These are phyloP conservation scores for Microbotryomycetes sp. DNA, from an alignment of 1,284 basidiomycete species.

Conservation along the genomic window DNA sequence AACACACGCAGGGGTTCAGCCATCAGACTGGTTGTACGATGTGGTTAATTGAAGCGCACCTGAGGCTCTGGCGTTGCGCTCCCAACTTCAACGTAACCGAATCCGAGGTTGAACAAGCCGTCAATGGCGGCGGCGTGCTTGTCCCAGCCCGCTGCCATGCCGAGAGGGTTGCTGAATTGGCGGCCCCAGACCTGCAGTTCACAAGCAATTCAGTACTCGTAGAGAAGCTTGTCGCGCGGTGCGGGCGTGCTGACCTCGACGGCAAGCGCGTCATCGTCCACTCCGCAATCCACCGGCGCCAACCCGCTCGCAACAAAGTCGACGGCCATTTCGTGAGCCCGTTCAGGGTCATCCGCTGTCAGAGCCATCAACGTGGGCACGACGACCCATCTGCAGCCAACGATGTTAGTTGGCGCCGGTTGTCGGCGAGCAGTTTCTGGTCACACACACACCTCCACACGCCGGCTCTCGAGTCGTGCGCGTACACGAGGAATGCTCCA, in stretches of 20 bases:
- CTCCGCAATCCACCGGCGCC: conserved; percentile 65
- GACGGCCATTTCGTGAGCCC: conserved; percentile 76
- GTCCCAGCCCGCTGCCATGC: conserved; percentile 94
- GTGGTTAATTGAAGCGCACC: conserved; percentile 54
- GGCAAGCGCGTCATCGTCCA: conserved; percentile 62
- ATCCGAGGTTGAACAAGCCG: conserved; percentile 89
- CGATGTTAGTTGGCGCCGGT: not conserved
- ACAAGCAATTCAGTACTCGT: not conserved
- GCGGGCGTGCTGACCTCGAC: conserved; percentile 54
- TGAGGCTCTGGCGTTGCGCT: conserved; percentile 92
- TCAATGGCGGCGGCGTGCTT: conserved; percentile 96
- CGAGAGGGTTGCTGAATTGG: conserved; percentile 73
- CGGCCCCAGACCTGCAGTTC: conserved; percentile 69
- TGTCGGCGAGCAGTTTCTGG: no score
- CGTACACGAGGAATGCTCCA: conserved; percentile 47
- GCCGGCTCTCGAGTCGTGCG: conserved; percentile 44
- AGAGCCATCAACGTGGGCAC: conserved; percentile 32
- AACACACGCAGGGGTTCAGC: conserved; percentile 1
- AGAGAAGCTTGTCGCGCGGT: not conserved
- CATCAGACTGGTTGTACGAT: no score
- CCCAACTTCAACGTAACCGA: conserved; percentile 96
- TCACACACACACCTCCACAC: conserved; percentile 54
- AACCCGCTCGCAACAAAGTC: conserved; percentile 65
- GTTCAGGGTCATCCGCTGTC: conserved; percentile 60
- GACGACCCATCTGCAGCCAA: conserved; percentile 31